Base-by-base conservation (phyloP, 2,329 filamentous ascomycete species). In the Exophiala xenobiotica region DNA sequence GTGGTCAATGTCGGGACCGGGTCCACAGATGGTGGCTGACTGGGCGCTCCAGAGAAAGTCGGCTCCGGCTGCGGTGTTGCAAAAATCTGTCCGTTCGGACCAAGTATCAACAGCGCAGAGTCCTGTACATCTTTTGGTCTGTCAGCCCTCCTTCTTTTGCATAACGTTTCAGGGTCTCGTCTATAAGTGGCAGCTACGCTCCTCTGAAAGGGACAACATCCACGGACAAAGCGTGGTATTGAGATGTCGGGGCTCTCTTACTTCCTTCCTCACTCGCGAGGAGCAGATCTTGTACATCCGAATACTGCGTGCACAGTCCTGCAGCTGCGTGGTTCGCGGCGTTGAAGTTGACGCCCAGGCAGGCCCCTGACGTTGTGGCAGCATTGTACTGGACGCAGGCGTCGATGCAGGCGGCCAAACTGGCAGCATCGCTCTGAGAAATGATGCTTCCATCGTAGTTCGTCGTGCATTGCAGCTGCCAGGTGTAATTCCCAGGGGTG, bases 221-320 rank as follows among this genome's bases (percentile, higher is more conserved):
- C n/a, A n/a, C n/a, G n/a, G n/a, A n/a, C n/a, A n/a, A n/a, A n/a
- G n/a, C n/a, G n/a, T n/a, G n/a, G n/a, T n/a, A n/a, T n/a, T n/a
- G n/a, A 12, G 27, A 27, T 27, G 16, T 19, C 14, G 22, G 40
- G 33, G 19, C 40, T 18, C 12, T 23, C 55, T 49, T 49, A 53
- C 52, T 48, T 46, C 53, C 56, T 49, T 54, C 51, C 51, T 59
- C 56, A 35, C 45, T 38, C 11, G 51, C 56, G 19, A 52, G 24
- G 2, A 44, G 16, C 8, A 51, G 31, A n/a, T 42, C 31, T 12
- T 33, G 19, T 9, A 59, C 50, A 14, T 53, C 53, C 20, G 47
- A 50, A 29, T 47, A 59, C 18, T 44, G 41, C 18, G 51, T 56
- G 31, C 53, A 59, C n/a, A 45, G 29, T 27, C 51, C 51, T 12